A percentile compares a stretch with the other conserved stretches of the same genome.
Evolutionary conservation across 371 early-diverging fungal species (phyloP).

Genomic region (Zopfochytrium polystomum): DNA sequence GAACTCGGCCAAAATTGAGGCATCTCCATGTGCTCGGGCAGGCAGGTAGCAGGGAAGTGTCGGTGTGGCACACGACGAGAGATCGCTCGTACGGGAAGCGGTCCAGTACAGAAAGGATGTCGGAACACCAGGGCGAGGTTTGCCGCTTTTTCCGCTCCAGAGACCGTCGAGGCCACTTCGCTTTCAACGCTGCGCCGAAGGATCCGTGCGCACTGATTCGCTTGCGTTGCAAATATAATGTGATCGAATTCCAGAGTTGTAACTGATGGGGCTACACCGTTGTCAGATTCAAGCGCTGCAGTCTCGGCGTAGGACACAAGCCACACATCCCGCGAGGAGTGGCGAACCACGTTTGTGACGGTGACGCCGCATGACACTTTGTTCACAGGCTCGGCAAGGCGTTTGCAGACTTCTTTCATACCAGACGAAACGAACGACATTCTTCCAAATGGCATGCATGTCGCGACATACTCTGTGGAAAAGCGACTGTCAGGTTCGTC

Average conservation of each 20-base stretch:
- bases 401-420: slow-evolving; percentile 53
- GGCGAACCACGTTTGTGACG: slow-evolving; percentile 11
- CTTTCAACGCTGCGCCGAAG: slow-evolving; percentile 7
- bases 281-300: slow-evolving; percentile 1
- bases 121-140: too few relatives aligned
- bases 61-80: slow-evolving; percentile 74
- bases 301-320: too few relatives aligned
- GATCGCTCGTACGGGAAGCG: slow-evolving; percentile 67
- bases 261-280: slow-evolving; percentile 40
- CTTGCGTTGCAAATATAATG: slow-evolving; percentile 76
- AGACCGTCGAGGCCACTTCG: neutral
- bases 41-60: slow-evolving; percentile 64
- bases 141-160: slow-evolving; percentile 2
- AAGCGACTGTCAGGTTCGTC: neutral
- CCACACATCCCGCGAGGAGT: too few relatives aligned
- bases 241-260: slow-evolving; percentile 54
- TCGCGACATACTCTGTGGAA: slow-evolving; percentile 50
- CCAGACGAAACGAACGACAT: slow-evolving; percentile 60
- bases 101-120: slow-evolving; percentile 20
- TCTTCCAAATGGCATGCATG: slow-evolving; percentile 55
- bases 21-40: slow-evolving; percentile 64
- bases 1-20: slow-evolving; percentile 66
- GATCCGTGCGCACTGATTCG: slow-evolving; percentile 61
- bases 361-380: slow-evolving; percentile 38
- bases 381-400: slow-evolving; percentile 42